Base-by-base conservation (phyloP, 73 alveolate genomes). In the Urostyla sp. region DNA sequence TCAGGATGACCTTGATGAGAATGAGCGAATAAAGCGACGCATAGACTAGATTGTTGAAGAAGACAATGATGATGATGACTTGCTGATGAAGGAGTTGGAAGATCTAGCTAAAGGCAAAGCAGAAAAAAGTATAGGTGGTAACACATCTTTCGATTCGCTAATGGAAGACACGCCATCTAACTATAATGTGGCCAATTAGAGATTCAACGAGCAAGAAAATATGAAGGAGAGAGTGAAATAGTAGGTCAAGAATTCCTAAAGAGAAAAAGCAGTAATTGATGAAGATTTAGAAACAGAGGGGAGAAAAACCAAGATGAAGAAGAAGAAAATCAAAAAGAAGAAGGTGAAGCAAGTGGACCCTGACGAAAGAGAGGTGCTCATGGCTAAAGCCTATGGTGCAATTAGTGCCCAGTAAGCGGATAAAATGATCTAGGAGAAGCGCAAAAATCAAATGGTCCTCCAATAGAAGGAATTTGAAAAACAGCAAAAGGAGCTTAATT, bases 151-250 rank as follows among this genome's bases (percentile, higher is more conserved):
- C 0, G 92, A 84, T 18, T 40, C 78, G 11, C 59, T 72, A 30
- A 84, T 84, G 92, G 92, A 84, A 32, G 92, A 84, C 72, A 84
- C 92, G 0, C 92, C 92, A 0, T 31, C 74, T 23, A 84, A 84
- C 51, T 84, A 84, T 28, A 84, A 84, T 43, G 67, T 63, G 23
- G 75, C 67, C 21, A 84, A 84, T 35, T 48, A 74, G 56, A 56
- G 92, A 20, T 57, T 75, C 54, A 67, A 81, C 40, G 58, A 43
- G 8, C 53, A 45, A 2, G 60, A 44, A 30, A 56, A 52, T 0
- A 24, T 36, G n/a, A 37, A 49, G 43, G 49, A 69, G 8, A 23
- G 48, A 46, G 83, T 43, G 18, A 69, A 46, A 21, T 46, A 23
- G 27, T 37, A 69, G 23, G 21, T 27, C 11, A 49, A 40, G 30